Evolutionary conservation across 2,329 filamentous ascomycete species (phyloP).

Genomic region (Exophiala spinifera): DNA sequence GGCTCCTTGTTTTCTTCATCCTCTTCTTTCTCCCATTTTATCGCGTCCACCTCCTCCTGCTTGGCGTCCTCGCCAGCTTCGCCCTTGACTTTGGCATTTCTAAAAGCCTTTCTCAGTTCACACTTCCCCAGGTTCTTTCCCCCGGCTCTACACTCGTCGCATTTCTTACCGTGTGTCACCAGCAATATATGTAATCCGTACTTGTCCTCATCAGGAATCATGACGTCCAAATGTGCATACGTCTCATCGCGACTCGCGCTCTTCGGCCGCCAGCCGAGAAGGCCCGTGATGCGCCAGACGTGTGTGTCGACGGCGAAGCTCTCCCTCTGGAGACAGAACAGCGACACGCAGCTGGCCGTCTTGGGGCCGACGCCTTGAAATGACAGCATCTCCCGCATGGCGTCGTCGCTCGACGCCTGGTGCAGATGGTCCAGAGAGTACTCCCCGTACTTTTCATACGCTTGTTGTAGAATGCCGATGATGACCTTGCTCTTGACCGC

Average conservation of each 20-base stretch:
- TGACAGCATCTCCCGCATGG: conserved; percentile 55
- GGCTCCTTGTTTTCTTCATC: conserved; percentile 14
- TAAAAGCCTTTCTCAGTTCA: conserved; percentile 59
- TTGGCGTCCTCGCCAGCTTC: conserved; percentile 59
- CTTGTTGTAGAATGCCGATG: conserved; percentile 28
- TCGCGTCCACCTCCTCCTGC: conserved; percentile 43
- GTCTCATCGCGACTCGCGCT: conserved; percentile 30
- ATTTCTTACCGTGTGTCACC: conserved; percentile 61
- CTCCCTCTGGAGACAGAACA: conserved; percentile 63
- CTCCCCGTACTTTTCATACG: conserved; percentile 27
- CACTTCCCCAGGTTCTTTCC: conserved; percentile 58
- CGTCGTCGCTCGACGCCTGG: conserved; percentile 50
- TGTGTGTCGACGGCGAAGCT: conserved; percentile 66
- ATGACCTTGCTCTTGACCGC: conserved; percentile 53
- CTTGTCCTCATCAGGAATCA: conserved; percentile 60
- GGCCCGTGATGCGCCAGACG: conserved; percentile 61
- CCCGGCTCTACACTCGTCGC: conserved; percentile 57
- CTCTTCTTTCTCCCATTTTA: conserved; percentile 13
- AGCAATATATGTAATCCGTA: conserved; percentile 62
- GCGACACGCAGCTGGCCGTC: conserved; percentile 61
- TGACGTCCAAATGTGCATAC: conserved; percentile 55
- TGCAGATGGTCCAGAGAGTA: conserved; percentile 57
- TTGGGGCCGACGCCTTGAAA: conserved; percentile 66
- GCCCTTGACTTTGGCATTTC: conserved; percentile 61
- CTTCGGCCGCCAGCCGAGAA: conserved; percentile 60